phyloP scores from a whole-genome alignment of 345 rosid species.

The Melaleuca alternifolia region DNA sequence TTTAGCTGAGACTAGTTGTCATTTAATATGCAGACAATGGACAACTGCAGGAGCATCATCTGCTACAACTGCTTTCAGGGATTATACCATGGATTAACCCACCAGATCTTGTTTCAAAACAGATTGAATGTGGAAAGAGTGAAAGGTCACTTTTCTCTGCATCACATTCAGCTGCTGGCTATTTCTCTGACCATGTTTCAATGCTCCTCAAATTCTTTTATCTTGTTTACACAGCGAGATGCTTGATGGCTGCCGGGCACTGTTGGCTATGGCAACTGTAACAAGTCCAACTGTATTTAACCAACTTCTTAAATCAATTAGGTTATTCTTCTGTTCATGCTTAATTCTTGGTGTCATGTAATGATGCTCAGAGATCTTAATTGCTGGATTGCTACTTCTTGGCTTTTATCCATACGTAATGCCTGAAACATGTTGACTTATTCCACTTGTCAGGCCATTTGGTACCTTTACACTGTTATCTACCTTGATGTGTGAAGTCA shows the following conservation, averaged over 20 bases:
- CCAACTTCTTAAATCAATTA: conserved; percentile 67
- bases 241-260: conserved; percentile 96
- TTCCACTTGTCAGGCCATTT: conserved; percentile 57
- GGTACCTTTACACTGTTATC: conserved; percentile 81
- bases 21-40: conserved; percentile 43
- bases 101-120: conserved; percentile 65
- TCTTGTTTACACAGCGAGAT: conserved; percentile 60
- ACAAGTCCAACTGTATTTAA: conserved; percentile 61
- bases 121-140: conserved; percentile 80
- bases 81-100: conserved; percentile 87
- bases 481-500: conserved; percentile 79
- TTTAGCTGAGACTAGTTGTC: conserved; percentile 6
- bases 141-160: conserved; percentile 51
- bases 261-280: conserved; percentile 74
- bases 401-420: not conserved
- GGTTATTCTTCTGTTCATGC: conserved; percentile 33
- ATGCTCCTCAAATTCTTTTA: conserved; percentile 3
- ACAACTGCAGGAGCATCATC: conserved; percentile 71
- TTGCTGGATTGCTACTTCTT: not conserved
- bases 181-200: conserved; percentile 13
- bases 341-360: not conserved
- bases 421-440: not conserved
- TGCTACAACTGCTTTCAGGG: conserved; percentile 77
- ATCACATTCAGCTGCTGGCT: not conserved
- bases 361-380: not conserved